Percentiles rank a stretch among this genome's conserved stretches.
Evolutionary conservation across 108 stramenopile species (phyloP).

Genomic region (Mayamaea pseudoterrestris): DNA sequence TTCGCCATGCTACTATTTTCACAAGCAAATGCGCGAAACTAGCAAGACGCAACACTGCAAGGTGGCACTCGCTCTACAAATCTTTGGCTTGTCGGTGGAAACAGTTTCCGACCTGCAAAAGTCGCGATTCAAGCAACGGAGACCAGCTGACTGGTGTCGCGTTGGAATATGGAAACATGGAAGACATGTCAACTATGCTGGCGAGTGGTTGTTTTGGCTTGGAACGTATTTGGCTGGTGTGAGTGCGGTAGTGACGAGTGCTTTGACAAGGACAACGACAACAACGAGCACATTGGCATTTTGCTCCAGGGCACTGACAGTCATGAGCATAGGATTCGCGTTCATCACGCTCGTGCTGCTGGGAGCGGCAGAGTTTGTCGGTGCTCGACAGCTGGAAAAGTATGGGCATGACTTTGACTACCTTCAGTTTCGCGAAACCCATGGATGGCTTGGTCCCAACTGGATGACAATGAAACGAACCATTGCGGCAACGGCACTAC

Average conservation of each 20-base stretch:
- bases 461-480: too few species aligned
- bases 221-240: constrained; percentile 29
- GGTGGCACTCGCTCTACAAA: constrained; percentile 12
- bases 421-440: too few species aligned
- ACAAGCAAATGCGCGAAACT: neutral
- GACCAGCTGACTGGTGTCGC: constrained; percentile 33
- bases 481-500: too few species aligned
- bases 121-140: constrained; percentile 23
- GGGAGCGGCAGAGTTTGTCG: too few species aligned
- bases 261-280: neutral
- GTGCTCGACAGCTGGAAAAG: too few species aligned
- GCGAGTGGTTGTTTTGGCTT: constrained; percentile 46
- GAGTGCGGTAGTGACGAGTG: neutral
- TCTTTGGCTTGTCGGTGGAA: constrained; percentile 33
- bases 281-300: too few species aligned
- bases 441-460: too few species aligned
- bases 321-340: neutral
- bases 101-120: constrained; percentile 48
- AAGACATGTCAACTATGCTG: constrained; percentile 49
- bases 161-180: constrained; percentile 36
- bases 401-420: too few species aligned
- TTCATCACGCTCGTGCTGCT: too few species aligned
- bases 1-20: neutral
- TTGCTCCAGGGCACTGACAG: too few species aligned
- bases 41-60: neutral